These are phyloP conservation scores for Boletus reticulatus DNA, from an alignment of 768 basidiomycete genomes.

Conservation along the genomic window DNA sequence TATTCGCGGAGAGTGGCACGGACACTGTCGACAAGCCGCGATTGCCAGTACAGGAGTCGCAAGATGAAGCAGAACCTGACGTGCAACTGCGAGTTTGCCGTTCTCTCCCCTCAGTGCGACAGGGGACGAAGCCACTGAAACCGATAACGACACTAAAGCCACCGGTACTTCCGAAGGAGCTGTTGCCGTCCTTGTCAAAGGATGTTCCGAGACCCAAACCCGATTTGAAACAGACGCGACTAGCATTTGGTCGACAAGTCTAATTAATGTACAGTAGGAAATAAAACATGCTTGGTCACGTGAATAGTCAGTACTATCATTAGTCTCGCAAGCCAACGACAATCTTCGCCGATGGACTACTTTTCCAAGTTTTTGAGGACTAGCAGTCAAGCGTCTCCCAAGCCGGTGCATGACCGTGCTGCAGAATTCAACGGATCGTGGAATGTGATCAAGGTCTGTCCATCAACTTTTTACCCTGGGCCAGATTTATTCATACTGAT, in stretches of 20 bases:
- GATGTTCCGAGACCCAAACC: conserved; percentile 3
- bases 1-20: conserved; percentile 16
- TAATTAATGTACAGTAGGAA: neutral
- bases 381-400: conserved; percentile 42
- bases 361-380: conserved; percentile 74
- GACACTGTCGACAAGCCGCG: neutral
- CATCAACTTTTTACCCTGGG: neutral
- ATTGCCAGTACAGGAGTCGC: neutral
- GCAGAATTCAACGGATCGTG: conserved; percentile 77
- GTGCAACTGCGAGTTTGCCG: conserved; percentile 1
- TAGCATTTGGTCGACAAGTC: conserved; percentile 16
- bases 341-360: conserved; percentile 60
- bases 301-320: conserved; percentile 1
- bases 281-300: conserved; percentile 4
- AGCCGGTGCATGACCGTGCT: conserved; percentile 59
- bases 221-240: conserved; percentile 17
- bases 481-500: conserved; percentile 6
- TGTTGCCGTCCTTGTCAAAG: conserved; percentile 9
- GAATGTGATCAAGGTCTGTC: conserved; percentile 64
- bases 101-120: conserved; percentile 6
- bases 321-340: neutral
- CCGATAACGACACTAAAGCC: conserved; percentile 31
- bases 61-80: neutral
- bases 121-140: conserved; percentile 19
- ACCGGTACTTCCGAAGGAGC: conserved; percentile 28